Evolutionary conservation across 2,329 filamentous ascomycete genomes (phyloP), one percentile per base, ranked within the genome.

Genomic region (Colletotrichum zoysiae): DNA sequence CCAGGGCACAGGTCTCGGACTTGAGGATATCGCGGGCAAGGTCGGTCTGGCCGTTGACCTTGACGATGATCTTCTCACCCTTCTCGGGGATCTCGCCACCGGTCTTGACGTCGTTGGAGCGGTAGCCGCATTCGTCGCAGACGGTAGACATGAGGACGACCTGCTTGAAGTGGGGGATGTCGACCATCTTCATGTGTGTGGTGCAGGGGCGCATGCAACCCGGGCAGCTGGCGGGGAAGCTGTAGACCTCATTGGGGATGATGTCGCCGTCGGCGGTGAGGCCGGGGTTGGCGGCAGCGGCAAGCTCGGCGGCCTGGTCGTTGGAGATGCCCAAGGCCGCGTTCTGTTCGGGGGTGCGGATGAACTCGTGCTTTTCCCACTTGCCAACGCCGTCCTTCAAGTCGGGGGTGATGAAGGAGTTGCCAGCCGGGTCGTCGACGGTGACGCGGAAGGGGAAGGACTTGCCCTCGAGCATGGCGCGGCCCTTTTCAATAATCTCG

Each of bases 161-260:
- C 79, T 98, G 94, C 84, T 98, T 97, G 86, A 99, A 99, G 84
- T 97, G 93, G 0, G 96, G 96, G 74, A 99, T 98, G 78, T 97
- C 94, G 69, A 98, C 94, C 92, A 97, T 97, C 86, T 98, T 97
- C 94, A 98, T 98, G 82, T 97, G 95, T 12, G 97, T 97, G 5
- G 91, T 90, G 83, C 95, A 98, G 5, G 90, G 85, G 82, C 93
- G 93, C 78, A 91, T 91, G 86, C 96, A 99, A 73, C 94, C 95
- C 0, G 96, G 96, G 81, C 96, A 99, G 70, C 91, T 93, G 8
- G 95, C 92, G 3, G 95, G 95, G 84, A 99, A 96, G 71, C 91
- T 91, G 85, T 98, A 98, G 38, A 98, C 93, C 81, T 97, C 92
- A 80, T 97, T 93, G 74, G 97, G 94, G 59, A 96, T 87, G 77